Evolutionary conservation across 192 early-diverging fungal species (phyloP), one percentile per base, ranked within the genome.

Genomic region (Lobosporangium transversale): DNA sequence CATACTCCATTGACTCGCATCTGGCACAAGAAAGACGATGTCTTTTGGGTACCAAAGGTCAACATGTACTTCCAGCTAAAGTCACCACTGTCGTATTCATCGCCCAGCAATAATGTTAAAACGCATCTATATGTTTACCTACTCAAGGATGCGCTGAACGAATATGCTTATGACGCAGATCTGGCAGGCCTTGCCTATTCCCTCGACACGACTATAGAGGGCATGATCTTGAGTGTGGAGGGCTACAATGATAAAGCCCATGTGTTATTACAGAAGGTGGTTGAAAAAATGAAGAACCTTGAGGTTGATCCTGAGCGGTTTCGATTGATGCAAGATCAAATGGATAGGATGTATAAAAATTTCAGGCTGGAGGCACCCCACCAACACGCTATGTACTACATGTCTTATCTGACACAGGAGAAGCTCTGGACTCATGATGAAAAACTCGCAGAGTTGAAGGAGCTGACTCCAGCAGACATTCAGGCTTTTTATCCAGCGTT

Each of bases 1-100:
- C 87, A 94, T n/a, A 81, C 83, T 11, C 62, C 80, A 0, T 35
- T 78, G 3, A 51, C 86, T 24, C 88, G 95, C 36, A 69, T 98
- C 70, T 99, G 97, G 97, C 88, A 94, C 78, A 96, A 97, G 78
- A 93, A 93, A 62, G 97, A 99, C 80, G 94, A 97, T 74, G 92
- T 86, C 2, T 99, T 95, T 64, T 91, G 89, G 85, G 86, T 96
- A 20, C 97, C 97, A 33, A 93, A 95, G 62, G 93, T 91, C 55
- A 89, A 91, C 60, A 80, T 94, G 50, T 89, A 85, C 58, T 86
- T 98, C 44, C 78, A 84, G 47, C 83, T 90, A 50, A 82, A 64
- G 53, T 93, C 87, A 17, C 95, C 94, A n/a, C 66, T 91, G 17
- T 85, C 89, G 0, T 93, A 97, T 78, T 84, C 88, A 23, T 89